Conservation (phyloP, 2,329 filamentous ascomycete species). For the Chaetomiaceae sp. region DNA sequence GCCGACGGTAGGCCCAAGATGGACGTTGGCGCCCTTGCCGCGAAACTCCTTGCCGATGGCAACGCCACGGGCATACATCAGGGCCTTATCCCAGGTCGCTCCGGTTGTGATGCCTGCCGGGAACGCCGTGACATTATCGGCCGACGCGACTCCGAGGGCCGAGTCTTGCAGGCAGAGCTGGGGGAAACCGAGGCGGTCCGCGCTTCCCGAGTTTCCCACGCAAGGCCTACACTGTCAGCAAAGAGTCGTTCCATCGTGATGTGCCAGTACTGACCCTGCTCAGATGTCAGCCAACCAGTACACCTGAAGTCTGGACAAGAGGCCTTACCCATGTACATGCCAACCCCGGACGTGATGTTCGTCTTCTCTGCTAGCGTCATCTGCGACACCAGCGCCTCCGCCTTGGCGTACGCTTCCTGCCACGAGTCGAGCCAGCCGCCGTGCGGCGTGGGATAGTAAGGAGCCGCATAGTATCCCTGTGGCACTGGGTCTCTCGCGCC, state of each 20-base stretch:
- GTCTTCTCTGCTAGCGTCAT: slow-evolving; percentile 81
- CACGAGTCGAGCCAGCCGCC: slow-evolving; percentile 68
- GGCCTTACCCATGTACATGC: slow-evolving; percentile 61
- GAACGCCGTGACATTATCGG: slow-evolving; percentile 72
- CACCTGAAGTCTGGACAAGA: not conserved
- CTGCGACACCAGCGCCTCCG: slow-evolving; percentile 60
- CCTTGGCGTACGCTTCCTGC: slow-evolving; percentile 66
- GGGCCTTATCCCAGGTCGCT: slow-evolving; percentile 68
- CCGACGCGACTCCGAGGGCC: slow-evolving; percentile 65
- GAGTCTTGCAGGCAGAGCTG: slow-evolving; percentile 69
- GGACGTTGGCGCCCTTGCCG: slow-evolving; percentile 68
- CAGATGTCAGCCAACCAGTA: slow-evolving; percentile 3
- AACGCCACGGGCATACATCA: slow-evolving; percentile 64
- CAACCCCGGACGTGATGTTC: slow-evolving; percentile 69
- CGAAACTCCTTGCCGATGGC: slow-evolving; percentile 68
- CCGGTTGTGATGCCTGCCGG: slow-evolving; percentile 74
- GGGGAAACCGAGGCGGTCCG: slow-evolving; percentile 64
- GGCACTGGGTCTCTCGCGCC: slow-evolving; percentile 30
- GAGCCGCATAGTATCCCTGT: slow-evolving; percentile 41
- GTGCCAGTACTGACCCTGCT: slow-evolving; percentile 21
- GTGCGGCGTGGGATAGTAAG: slow-evolving; percentile 70
- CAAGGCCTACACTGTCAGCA: slow-evolving; percentile 48
- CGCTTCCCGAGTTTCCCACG: slow-evolving; percentile 72
- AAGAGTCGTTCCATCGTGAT: not conserved
- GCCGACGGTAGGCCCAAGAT: slow-evolving; percentile 66